A percentile compares a stretch with the other conserved stretches of the same genome.
phyloP scores from a whole-genome alignment of 148 eudicot genomes.

The Rhododendron griersonianum region DNA sequence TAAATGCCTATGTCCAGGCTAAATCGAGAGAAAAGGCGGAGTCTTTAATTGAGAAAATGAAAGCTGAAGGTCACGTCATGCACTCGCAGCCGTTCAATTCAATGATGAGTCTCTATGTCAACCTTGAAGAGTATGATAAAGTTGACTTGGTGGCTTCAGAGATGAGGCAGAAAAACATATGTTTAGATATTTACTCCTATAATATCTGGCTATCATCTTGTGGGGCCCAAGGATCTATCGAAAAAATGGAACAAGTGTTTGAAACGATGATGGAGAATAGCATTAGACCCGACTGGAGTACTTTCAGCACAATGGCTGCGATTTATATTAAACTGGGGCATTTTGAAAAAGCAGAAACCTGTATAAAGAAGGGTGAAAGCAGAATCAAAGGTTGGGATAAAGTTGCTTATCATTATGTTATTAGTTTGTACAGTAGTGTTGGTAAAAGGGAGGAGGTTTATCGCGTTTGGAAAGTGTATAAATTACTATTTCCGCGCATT shows the following conservation, averaged over 20 bases:
- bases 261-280: conserved; percentile 46
- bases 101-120: conserved; percentile 92
- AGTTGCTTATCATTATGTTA: conserved; percentile 66
- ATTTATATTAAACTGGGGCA: conserved; percentile 53
- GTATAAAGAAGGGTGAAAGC: conserved; percentile 55
- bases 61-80: conserved; percentile 40
- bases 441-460: conserved; percentile 69
- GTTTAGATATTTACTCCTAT: conserved; percentile 61
- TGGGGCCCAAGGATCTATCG: conserved; percentile 53
- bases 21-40: conserved; percentile 63
- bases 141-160: conserved; percentile 55
- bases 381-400: conserved; percentile 50
- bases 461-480: conserved; percentile 70
- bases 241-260: conserved; percentile 67
- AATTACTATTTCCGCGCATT: conserved; percentile 39
- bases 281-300: conserved; percentile 63
- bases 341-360: conserved; percentile 53
- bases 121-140: conserved; percentile 49
- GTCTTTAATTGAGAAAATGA: conserved; percentile 53
- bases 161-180: conserved; percentile 55
- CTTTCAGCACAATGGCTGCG: conserved; percentile 74
- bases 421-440: conserved; percentile 60
- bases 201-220: conserved; percentile 81
- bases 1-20: conserved; percentile 73
- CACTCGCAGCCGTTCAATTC: conserved; percentile 71